Evolutionary conservation across 1,284 basidiomycete genomes (phyloP), one percentile per base, ranked within the genome.

Genomic region (Ganoderma sp.): DNA sequence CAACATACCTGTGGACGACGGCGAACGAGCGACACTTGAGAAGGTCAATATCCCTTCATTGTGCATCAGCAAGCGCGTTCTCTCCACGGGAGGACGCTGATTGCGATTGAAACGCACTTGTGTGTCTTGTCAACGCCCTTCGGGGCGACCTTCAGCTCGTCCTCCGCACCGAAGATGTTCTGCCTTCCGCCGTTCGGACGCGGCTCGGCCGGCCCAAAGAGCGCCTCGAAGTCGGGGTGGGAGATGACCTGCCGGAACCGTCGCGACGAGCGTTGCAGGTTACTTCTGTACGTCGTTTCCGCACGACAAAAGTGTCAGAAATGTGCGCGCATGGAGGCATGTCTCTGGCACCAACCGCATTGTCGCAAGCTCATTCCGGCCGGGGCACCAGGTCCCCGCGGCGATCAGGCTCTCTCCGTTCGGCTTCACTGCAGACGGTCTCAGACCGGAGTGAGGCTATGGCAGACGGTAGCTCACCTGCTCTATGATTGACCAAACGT

Each of bases 111-210:
- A 25, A 75, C 81, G 34, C 65, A 92, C 91, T 83, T 83, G 76
- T 97, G 95, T 25, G 84, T 84, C 79, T 95, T 97, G 66, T 88
- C 87, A n/a, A 96, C 80, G 0, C 95, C 95, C 77, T 96, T 96
- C 1, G 95, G 95, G 12, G 95, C 93, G 2, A 88, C 88, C 80
- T 96, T 97, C 61, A 96, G 81, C 76, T 93, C 90, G 74, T 94
- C 94, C 3, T 94, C 91, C 67, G 79, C 78, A 0, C 95, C 95
- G 78, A 95, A 96, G 3, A 97, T 87, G 76, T 86, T 96, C 76
- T 87, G 86, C 62, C 88, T 80, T 66, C 82, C 77, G 42, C 92
- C 91, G 59, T 90, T 85, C 5, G 86, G 82, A 74, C 87, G 83
- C 0, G 89, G 88, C 58, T 82, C 83, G 1, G 94, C 83, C 64